Conservation (phyloP, 768 basidiomycete genomes). For the Pisolithus orientalis region DNA sequence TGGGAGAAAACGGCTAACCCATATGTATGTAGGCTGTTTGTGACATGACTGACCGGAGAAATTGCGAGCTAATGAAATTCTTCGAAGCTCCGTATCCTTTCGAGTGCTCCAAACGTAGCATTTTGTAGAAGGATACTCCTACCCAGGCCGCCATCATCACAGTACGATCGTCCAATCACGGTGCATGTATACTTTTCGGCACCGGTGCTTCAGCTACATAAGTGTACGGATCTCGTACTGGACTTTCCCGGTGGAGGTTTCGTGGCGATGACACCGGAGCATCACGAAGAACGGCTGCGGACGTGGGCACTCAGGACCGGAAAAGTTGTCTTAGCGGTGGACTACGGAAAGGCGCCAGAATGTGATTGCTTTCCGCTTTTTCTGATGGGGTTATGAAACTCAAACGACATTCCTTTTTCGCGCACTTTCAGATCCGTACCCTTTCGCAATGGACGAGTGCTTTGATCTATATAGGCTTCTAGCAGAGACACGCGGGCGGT, state of each 20-base stretch:
- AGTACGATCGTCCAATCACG: slow-evolving; percentile 76
- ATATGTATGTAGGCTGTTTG: slow-evolving; percentile 48
- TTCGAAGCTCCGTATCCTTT: slow-evolving; percentile 54
- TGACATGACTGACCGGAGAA: slow-evolving; percentile 1
- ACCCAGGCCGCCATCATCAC: slow-evolving; percentile 70
- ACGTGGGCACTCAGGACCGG: slow-evolving; percentile 79
- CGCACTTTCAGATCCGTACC: slow-evolving; percentile 75
- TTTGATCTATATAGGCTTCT: slow-evolving; percentile 86
- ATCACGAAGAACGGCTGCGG: slow-evolving; percentile 90
- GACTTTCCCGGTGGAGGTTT: slow-evolving; percentile 97
- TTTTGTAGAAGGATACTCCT: slow-evolving; percentile 74
- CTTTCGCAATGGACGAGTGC: slow-evolving; percentile 91
- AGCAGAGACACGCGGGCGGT: slow-evolving; percentile 68
- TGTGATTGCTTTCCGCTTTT: slow-evolving; percentile 42
- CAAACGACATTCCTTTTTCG: slow-evolving; percentile 1
- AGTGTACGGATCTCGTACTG: slow-evolving; percentile 74
- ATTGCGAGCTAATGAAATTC: slow-evolving; percentile 1
- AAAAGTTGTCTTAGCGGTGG: slow-evolving; percentile 76
- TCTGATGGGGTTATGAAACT: not conserved
- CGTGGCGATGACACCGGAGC: slow-evolving; percentile 91
- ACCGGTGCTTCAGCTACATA: slow-evolving; percentile 53
- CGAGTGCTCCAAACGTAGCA: slow-evolving; percentile 52
- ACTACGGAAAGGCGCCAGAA: slow-evolving; percentile 97
- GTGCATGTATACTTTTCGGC: slow-evolving; percentile 79
- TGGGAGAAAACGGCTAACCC: slow-evolving; percentile 98